These are phyloP conservation scores for Aquilaria malaccensis DNA, from an alignment of 345 rosid species.

Conservation along the genomic window DNA sequence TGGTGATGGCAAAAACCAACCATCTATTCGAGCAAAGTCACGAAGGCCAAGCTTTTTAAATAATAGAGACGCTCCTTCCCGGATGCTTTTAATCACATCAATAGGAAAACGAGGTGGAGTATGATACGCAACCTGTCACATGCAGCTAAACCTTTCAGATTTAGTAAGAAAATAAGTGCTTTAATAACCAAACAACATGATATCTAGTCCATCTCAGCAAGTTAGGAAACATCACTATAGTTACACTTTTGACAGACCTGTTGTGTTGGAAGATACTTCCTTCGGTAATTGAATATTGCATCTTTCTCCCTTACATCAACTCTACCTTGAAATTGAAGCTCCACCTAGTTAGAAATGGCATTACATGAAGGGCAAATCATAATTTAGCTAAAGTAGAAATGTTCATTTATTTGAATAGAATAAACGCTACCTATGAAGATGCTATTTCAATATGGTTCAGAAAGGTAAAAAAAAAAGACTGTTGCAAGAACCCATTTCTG, in stretches of 20 bases:
- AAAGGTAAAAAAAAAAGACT: no score
- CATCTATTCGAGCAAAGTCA: conserved; percentile 95
- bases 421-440: neutral
- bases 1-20: conserved; percentile 77
- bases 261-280: conserved; percentile 93
- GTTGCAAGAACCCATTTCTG: no score
- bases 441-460: no score
- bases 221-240: conserved; percentile 10
- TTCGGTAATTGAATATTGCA: conserved; percentile 80
- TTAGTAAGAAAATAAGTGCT: conserved; percentile 7
- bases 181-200: neutral
- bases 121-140: conserved; percentile 79
- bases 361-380: conserved; percentile 13
- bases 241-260: conserved; percentile 44
- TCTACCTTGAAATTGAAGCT: conserved; percentile 67
- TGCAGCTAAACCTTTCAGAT: conserved; percentile 8
- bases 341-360: conserved; percentile 53
- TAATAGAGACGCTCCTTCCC: conserved; percentile 76
- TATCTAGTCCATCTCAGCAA: neutral
- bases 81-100: conserved; percentile 58
- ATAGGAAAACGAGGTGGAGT: conserved; percentile 94
- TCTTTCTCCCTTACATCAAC: conserved; percentile 56
- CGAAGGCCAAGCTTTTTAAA: conserved; percentile 66
- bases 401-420: neutral
- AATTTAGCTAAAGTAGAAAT: conserved; percentile 1